Evolutionary conservation across 1,284 basidiomycete species (phyloP), one percentile per base, ranked within the genome.

Genomic region (Apiotrichum mycotoxinovorans): DNA sequence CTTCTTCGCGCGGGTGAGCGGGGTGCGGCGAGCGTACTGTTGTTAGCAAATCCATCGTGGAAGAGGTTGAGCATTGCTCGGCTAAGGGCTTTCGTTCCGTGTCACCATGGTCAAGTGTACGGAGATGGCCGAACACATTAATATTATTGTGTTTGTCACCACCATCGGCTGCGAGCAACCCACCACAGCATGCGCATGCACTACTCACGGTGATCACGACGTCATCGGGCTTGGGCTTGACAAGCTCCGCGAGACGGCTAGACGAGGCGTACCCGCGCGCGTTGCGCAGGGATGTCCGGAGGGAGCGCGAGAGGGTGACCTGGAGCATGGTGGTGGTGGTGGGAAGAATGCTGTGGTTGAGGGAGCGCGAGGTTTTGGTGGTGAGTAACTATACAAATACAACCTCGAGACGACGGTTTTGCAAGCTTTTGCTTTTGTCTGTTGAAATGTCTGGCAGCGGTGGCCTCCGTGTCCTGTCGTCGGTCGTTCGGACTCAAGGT

Each of bases 181-280:
- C 14, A 37, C 14, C 17, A 37, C 35, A 14, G 14, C 14, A 14
- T 37, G 9, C 35, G 14, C 35, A 4, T 15, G 11, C 8, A 14
- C 35, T 15, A 22, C 88, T 86, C 66, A 89, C 89, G 1, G 89
- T 91, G 57, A 94, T 85, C 65, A 93, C 91, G 11, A 91, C 86
- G 74, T 91, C 89, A 63, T 89, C 83, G 0, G 85, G 83, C 58
- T 81, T 84, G 80, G 86, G 87, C 54, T 64, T 58, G 33, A 54
- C 26, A 27, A 66, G 44, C 51, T 58, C 56, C 17, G 49, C 48
- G 22, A 59, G 25, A 5, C 52, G 38, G 18, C 48, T 35, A 5
- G 49, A 22, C 5, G 50, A 41, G 15, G 55, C 42, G 44, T 56
- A 56, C 7, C 37, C 50, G 50, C 55, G 51, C 14, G 35, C 11